These are phyloP conservation scores for Sporisorium iseilematis-ciliati DNA, from an alignment of 1,284 basidiomycete genomes.

Conservation along the genomic window DNA sequence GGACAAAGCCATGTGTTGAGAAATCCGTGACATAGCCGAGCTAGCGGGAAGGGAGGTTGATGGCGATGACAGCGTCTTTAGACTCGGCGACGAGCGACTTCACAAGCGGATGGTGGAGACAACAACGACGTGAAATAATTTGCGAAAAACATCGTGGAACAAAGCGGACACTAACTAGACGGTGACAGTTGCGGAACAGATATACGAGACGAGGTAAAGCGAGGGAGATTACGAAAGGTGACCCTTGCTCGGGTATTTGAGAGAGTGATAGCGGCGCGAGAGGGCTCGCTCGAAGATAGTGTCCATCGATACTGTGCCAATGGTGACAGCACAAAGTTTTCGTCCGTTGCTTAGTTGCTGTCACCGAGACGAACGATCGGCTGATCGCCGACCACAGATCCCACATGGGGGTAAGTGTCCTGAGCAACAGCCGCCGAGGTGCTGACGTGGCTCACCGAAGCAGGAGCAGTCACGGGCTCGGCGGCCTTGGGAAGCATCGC, in stretches of 20 bases:
- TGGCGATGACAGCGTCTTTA: no score
- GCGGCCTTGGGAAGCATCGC: constrained; percentile 45
- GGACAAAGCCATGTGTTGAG: no score
- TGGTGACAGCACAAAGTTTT: no score
- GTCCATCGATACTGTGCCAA: no score
- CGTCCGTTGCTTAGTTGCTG: constrained; percentile 9
- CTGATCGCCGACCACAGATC: constrained; percentile 29
- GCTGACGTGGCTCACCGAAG: constrained; percentile 34
- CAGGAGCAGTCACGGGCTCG: constrained; percentile 16
- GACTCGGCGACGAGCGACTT: no score
- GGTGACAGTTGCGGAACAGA: neutral
- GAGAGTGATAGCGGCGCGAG: neutral
- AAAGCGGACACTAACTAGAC: neutral
- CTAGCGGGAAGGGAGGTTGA: no score
- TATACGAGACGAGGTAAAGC: neutral
- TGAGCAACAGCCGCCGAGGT: constrained; percentile 13
- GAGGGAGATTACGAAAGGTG: no score
- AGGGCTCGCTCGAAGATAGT: no score
- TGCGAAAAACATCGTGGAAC: neutral
- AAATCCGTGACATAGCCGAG: no score
- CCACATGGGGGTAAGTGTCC: constrained; percentile 33
- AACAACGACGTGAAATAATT: neutral
- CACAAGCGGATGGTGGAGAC: neutral
- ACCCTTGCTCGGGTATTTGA: neutral
- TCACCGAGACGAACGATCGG: constrained; percentile 33